Percentiles rank a stretch among this genome's conserved stretches.
Evolutionary conservation across 2,329 filamentous ascomycete species (phyloP).

Genomic region (Cladophialophora bantiana): DNA sequence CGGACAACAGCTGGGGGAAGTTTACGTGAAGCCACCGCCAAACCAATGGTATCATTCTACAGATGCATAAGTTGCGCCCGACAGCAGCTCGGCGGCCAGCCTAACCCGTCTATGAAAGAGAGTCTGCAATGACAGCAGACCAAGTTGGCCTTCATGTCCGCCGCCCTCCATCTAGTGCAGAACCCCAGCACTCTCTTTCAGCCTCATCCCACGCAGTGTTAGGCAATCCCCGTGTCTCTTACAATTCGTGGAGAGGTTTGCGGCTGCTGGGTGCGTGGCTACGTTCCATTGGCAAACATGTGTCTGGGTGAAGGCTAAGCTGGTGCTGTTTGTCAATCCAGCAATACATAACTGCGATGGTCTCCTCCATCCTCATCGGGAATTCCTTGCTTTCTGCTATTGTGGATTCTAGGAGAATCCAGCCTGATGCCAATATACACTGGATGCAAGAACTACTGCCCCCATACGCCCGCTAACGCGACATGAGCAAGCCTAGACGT

Average conservation of each 20-base stretch:
- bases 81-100: background rate
- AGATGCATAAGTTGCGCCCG: background rate
- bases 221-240: background rate
- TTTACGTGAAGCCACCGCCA: background rate
- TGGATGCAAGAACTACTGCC: background rate
- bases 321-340: background rate
- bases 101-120: no score
- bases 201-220: background rate
- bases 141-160: background rate
- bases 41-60: background rate
- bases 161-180: background rate
- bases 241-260: background rate
- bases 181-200: background rate
- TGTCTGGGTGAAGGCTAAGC: background rate
- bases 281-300: slow-evolving; percentile 1
- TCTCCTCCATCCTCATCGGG: background rate
- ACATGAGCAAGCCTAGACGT: background rate
- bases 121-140: background rate
- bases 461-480: background rate
- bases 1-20: background rate
- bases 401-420: background rate
- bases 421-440: background rate
- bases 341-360: background rate
- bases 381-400: background rate
- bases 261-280: background rate